Conservation (phyloP, 495 filamentous ascomycete genomes). For the Talaromyces liani region DNA sequence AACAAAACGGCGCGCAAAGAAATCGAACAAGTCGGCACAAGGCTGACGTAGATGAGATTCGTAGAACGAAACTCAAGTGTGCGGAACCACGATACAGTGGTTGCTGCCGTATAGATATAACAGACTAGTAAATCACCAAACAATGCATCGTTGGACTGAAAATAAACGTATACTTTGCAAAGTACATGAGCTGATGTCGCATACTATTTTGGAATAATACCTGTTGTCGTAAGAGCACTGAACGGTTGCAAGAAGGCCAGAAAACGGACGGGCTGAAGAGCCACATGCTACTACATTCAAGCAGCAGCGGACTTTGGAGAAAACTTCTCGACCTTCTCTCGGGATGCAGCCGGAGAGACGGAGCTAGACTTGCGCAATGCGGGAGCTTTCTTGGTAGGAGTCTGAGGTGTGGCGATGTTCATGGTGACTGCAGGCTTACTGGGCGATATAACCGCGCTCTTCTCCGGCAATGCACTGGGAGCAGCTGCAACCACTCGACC, state of each 20-base stretch:
- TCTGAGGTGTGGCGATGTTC: slow-evolving; percentile 3
- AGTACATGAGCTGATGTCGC: neutral
- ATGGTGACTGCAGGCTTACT: slow-evolving; percentile 1
- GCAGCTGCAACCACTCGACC: neutral
- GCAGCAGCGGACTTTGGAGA: slow-evolving; percentile 15
- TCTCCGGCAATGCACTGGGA: neutral
- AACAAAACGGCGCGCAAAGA: neutral
- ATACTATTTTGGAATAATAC: neutral
- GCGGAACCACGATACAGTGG: neutral
- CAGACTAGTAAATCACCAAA: neutral
- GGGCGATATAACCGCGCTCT: neutral
- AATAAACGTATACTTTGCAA: neutral
- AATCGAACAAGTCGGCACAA: neutral
- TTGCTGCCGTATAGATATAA: neutral
- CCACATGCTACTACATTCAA: neutral
- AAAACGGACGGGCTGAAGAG: neutral
- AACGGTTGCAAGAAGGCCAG: neutral
- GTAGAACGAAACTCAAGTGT: neutral
- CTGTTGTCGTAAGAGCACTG: neutral
- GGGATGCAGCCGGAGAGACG: slow-evolving; percentile 27
- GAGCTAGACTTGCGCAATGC: slow-evolving; percentile 17
- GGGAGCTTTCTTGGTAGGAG: slow-evolving; percentile 6
- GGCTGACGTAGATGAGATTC: neutral
- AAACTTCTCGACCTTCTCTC: slow-evolving; percentile 22
- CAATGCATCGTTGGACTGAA: neutral